These are phyloP conservation scores for Aspergillus diversus DNA, from an alignment of 495 filamentous ascomycete genomes.

Conservation along the genomic window DNA sequence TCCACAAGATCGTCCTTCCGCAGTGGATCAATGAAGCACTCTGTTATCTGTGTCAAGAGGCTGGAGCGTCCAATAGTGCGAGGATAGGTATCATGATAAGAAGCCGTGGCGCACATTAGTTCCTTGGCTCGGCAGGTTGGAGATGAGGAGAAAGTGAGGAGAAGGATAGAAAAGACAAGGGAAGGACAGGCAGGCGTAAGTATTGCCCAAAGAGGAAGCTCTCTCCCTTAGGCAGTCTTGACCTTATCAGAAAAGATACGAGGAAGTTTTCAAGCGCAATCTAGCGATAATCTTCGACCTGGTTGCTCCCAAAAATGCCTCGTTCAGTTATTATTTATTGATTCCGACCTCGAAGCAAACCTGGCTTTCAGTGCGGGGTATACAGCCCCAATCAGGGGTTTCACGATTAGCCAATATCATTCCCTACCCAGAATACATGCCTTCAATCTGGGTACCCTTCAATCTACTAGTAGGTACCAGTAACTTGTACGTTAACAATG, in stretches of 20 bases:
- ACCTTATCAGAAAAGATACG: neutral
- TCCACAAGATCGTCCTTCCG: neutral
- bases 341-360: no score
- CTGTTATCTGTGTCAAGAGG: slow-evolving; percentile 6
- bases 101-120: slow-evolving; percentile 13
- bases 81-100: slow-evolving; percentile 20
- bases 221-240: slow-evolving; percentile 3
- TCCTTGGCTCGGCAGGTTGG: slow-evolving; percentile 1
- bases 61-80: slow-evolving; percentile 33
- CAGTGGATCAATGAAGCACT: neutral
- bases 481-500: no score
- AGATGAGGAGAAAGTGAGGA: slow-evolving; percentile 2
- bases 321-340: neutral
- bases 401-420: no score
- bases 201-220: slow-evolving; percentile 2
- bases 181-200: slow-evolving; percentile 6
- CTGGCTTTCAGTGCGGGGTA: no score
- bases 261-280: neutral
- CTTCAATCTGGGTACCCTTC: no score
- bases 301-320: neutral
- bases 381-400: no score
- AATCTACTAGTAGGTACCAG: no score
- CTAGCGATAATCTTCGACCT: neutral
- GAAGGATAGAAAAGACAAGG: neutral
- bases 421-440: no score